A percentile compares a stretch with the other conserved stretches of the same genome.
phyloP scores from a whole-genome alignment of 2,329 filamentous ascomycete genomes.

The Fusarium guadeloupense region DNA sequence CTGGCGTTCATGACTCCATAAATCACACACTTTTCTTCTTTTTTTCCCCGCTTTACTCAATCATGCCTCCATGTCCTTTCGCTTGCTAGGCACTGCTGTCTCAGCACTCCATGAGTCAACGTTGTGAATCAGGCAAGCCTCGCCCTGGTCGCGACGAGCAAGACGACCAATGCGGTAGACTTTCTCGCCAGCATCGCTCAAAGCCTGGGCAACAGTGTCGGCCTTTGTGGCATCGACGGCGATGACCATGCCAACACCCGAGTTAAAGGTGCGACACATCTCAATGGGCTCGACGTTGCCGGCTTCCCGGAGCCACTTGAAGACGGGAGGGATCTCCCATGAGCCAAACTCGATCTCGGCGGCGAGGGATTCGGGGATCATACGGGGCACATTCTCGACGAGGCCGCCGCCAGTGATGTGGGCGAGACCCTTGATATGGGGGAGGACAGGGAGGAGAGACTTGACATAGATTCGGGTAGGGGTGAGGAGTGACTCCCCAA shows the following conservation, averaged over 20 bases:
- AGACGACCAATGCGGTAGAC: slow-evolving; percentile 81
- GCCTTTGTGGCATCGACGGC: slow-evolving; percentile 76
- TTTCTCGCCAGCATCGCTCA: slow-evolving; percentile 72
- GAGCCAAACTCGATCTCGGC: slow-evolving; percentile 80
- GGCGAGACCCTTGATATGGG: slow-evolving; percentile 87
- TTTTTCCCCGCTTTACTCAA: slow-evolving; percentile 4
- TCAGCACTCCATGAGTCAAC: slow-evolving; percentile 48
- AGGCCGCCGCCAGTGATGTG: slow-evolving; percentile 97
- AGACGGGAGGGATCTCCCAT: slow-evolving; percentile 82
- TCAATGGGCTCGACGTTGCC: slow-evolving; percentile 79
- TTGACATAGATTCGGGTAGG: slow-evolving; percentile 96
- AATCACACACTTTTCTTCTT: slow-evolving; percentile 22
- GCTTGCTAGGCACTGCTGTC: slow-evolving; percentile 34
- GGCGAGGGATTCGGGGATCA: slow-evolving; percentile 81
- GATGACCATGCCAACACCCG: slow-evolving; percentile 91
- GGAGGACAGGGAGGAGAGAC: slow-evolving; percentile 73
- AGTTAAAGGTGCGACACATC: slow-evolving; percentile 95
- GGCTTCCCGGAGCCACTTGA: slow-evolving; percentile 82
- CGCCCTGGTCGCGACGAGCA: slow-evolving; percentile 60
- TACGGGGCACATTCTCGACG: slow-evolving; percentile 91
- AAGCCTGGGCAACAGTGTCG: slow-evolving; percentile 64
- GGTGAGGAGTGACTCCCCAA: slow-evolving; percentile 83
- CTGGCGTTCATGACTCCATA: slow-evolving; percentile 31
- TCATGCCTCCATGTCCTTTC: slow-evolving; percentile 40
- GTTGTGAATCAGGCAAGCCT: slow-evolving; percentile 49